phyloP scores from a whole-genome alignment of 805 yeast genomes.

The Candida orba region DNA sequence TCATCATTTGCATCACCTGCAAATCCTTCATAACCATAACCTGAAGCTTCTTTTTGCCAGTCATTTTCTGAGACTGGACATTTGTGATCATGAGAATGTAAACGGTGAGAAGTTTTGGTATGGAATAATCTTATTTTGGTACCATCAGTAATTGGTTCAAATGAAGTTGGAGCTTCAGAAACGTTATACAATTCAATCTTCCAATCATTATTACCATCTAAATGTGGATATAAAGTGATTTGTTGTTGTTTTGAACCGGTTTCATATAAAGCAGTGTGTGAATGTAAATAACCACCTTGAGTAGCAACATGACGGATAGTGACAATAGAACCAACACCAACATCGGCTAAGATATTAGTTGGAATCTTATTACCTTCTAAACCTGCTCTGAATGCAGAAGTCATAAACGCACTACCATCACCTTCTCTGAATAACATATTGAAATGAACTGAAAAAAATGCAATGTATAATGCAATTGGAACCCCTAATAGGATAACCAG shows the following conservation, averaged over 20 bases:
- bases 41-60: slow-evolving; percentile 79
- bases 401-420: slow-evolving; percentile 65
- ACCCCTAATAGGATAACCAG: slow-evolving; percentile 47
- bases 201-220: slow-evolving; percentile 73
- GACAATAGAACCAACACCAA: slow-evolving; percentile 65
- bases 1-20: slow-evolving; percentile 83
- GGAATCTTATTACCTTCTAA: slow-evolving; percentile 59
- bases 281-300: slow-evolving; percentile 75
- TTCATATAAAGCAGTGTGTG: slow-evolving; percentile 65
- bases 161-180: slow-evolving; percentile 46
- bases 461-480: slow-evolving; percentile 48
- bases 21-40: slow-evolving; percentile 72
- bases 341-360: slow-evolving; percentile 48
- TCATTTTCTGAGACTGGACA: slow-evolving; percentile 69
- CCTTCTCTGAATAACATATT: slow-evolving; percentile 50
- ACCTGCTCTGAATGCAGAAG: slow-evolving; percentile 63
- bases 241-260: slow-evolving; percentile 84
- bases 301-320: slow-evolving; percentile 65
- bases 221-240: slow-evolving; percentile 70
- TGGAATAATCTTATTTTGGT: slow-evolving; percentile 66
- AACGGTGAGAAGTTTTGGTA: slow-evolving; percentile 48
- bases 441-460: slow-evolving; percentile 61
- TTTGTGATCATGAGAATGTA: slow-evolving; percentile 79
- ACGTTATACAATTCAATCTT: slow-evolving; percentile 58
- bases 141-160: slow-evolving; percentile 59